These are phyloP conservation scores for Ogataea salicorniae DNA, from an alignment of 805 yeast genomes.

Conservation along the genomic window DNA sequence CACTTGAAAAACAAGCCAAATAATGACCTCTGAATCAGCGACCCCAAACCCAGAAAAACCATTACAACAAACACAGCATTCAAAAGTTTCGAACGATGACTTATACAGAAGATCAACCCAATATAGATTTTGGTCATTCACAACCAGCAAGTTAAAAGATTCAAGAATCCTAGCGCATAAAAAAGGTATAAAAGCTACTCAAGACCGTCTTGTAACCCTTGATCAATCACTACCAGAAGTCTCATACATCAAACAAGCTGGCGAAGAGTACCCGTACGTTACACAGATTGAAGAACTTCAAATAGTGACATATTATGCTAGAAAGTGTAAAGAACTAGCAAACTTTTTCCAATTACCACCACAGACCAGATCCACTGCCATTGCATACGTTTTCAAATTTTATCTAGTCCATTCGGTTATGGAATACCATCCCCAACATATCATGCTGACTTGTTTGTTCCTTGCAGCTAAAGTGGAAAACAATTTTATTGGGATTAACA, in stretches of 20 bases:
- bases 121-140: constrained; percentile 81
- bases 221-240: constrained; percentile 17
- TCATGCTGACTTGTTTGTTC: constrained; percentile 77
- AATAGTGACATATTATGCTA: constrained; percentile 66
- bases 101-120: constrained; percentile 84
- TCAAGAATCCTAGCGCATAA: constrained; percentile 47
- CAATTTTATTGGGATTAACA: constrained; percentile 77
- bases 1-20: no score
- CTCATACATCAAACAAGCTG: constrained; percentile 3
- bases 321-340: constrained; percentile 65
- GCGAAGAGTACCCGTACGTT: constrained; percentile 37
- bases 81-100: constrained; percentile 70
- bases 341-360: constrained; percentile 77
- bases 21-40: no score
- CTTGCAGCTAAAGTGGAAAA: constrained; percentile 92
- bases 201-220: constrained; percentile 19
- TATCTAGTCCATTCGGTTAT: constrained; percentile 75
- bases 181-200: constrained; percentile 42
- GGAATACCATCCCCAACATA: constrained; percentile 82
- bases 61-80: neutral
- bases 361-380: constrained; percentile 83
- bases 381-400: constrained; percentile 75
- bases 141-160: constrained; percentile 48
- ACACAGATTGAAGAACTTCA: constrained; percentile 64
- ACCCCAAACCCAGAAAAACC: neutral